Base-by-base conservation (phyloP, 345 rosid genomes). In the Aethionema arabicum region DNA sequence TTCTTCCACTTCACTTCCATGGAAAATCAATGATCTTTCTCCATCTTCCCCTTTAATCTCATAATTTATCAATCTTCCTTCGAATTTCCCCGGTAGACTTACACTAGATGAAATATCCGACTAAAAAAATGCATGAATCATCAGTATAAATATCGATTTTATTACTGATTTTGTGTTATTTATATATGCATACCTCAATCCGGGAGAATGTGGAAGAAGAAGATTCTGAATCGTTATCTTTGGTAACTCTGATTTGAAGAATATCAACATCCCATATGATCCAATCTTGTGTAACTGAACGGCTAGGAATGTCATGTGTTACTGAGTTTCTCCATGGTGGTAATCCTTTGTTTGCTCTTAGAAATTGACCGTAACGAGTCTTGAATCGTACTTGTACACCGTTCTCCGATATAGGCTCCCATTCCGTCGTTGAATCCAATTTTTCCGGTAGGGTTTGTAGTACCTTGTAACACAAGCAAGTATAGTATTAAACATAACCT, bases 311-410 rank as follows among this genome's bases (percentile, higher is more conserved):
- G 13, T 85, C 96, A 46, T 88, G 96, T 0, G 91, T 84, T 54
- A 85, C 55, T 3, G 83, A 79, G 59, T 88, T 82, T 72, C 95
- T 80, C 98, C 96, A 85, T 0, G 95, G 96, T 0, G 95, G 95
- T 5, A 85, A 8, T 4, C 87, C 82, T 0, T 79, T 84, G 32
- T 87, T 83, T 1, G 91, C 98, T 0, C 88, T 79, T 53, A 91
- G 63, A 51, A 36, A 85, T 43, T 75, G 73, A 11, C 96, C 91
- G 21, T 70, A 76, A 5, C 66, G 35, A 1, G 91, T 80, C 78
- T 68, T 78, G 40, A 90, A 81, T 72, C 77, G 76, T 37, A 79
- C 66, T n/a, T 77, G 78, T 35, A 62, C 33, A n/a, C 90, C 86
- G 6, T 82, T 80, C 29, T 79, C 87, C 1, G 78, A 72, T 7